Evolutionary conservation across 441 rosid species (phyloP), one percentile per base, ranked within the genome.

Genomic region (Gossypium lobatum): DNA sequence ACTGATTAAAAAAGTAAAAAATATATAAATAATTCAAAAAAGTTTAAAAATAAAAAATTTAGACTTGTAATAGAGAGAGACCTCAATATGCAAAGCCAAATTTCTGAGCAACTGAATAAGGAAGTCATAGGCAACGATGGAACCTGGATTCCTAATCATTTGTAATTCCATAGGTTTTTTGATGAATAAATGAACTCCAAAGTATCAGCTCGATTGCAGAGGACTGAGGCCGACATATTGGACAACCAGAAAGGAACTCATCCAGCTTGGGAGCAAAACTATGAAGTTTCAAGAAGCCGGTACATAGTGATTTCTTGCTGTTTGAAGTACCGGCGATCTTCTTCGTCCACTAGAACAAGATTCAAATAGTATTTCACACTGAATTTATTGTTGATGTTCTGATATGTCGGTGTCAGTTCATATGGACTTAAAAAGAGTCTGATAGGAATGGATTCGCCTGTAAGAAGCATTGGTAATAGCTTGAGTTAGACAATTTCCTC

Each of bases 251-350:
- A 16, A 26, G 42, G 3, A 67, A 25, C 58, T 21, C 71, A 65
- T 21, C 70, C 13, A 4, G 55, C 53, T 64, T 63, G 10, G 55
- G 26, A 20, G 37, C 16, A 39, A 6, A 20, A 71, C 75, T 73
- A 79, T 7, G 68, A 61, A 26, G 74, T 59, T 76, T 79, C 82
- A 0, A 75, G 77, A 58, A 75, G 79, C 77, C 81, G 77, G 71
- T 79, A 77, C 9, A 82, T 59, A 9, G 83, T 82, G 72, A 79
- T 75, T 65, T 82, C 85, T 70, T 82, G 85, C 76, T 82, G 85
- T 80, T 82, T 82, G 78, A 82, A 82, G 63, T 82, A 82, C 53
- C 85, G 74, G 2, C 85, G 78, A 21, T 82, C 85, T 66, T 82
- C 85, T 77, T 82, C 81, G 16, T 79, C 85, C 57, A 82, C 83